A percentile compares a stretch with the other conserved stretches of the same genome.
phyloP scores from a whole-genome alignment of 1,284 basidiomycete genomes.

The Fomitiporia mediterranea region DNA sequence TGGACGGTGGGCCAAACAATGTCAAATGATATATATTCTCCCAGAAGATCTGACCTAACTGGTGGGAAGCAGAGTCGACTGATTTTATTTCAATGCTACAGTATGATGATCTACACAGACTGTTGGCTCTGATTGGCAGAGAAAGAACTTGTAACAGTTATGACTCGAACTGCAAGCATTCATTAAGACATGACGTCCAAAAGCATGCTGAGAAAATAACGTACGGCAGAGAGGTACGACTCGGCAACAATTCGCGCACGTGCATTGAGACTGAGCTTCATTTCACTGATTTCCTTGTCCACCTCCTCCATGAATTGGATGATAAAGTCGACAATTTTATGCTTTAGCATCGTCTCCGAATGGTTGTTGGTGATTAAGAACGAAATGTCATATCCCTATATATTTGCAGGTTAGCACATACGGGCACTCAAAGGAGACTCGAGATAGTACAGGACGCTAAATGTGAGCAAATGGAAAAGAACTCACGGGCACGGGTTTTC shows the following conservation, averaged over 20 bases:
- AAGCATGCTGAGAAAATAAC: constrained; percentile 28
- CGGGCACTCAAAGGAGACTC: too few relatives aligned
- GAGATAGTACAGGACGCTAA: too few relatives aligned
- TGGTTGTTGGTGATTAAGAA: constrained; percentile 98
- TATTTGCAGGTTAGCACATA: constrained; percentile 13
- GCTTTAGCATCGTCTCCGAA: constrained; percentile 97
- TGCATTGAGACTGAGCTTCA: constrained; percentile 91
- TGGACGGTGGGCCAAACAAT: too few relatives aligned
- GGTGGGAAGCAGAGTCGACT: too few relatives aligned
- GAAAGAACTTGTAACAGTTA: not conserved
- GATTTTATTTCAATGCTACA: too few relatives aligned
- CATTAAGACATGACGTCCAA: not conserved
- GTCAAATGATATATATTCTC: too few relatives aligned
- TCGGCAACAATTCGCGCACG: constrained; percentile 97
- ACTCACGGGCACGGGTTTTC: constrained; percentile 86
- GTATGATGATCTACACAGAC: constrained; percentile 13
- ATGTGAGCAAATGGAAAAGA: too few relatives aligned
- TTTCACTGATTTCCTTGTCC: constrained; percentile 86
- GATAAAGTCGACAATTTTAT: constrained; percentile 99
- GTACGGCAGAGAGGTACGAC: constrained; percentile 72
- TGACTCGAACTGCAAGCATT: constrained; percentile 1
- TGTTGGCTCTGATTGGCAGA: too few relatives aligned
- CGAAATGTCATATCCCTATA: constrained; percentile 94
- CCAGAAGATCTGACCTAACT: too few relatives aligned
- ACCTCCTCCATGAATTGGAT: constrained; percentile 99